Conservation (phyloP, 1,139 yeast genomes). For the Suhomyces panamericanus region DNA sequence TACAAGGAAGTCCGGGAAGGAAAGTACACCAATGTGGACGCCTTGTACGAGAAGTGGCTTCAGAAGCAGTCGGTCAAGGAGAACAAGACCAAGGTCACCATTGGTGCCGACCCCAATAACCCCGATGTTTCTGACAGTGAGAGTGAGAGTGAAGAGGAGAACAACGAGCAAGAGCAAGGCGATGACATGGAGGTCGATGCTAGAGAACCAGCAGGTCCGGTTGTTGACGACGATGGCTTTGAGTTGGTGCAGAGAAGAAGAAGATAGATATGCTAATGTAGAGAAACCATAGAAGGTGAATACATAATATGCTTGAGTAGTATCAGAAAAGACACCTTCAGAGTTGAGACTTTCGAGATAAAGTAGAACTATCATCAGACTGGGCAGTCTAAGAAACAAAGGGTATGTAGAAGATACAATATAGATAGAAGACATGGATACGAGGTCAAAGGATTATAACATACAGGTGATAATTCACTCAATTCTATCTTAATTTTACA, state of each 20-base stretch:
- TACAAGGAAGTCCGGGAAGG: conserved; percentile 63
- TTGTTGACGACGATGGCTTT: conserved; percentile 92
- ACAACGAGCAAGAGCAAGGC: conserved; percentile 22
- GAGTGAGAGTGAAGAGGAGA: conserved; percentile 48
- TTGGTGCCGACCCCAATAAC: conserved; percentile 59
- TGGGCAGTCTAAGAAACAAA: too few species aligned
- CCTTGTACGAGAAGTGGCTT: conserved; percentile 58
- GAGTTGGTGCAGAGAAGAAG: conserved; percentile 77
- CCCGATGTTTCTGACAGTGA: conserved; percentile 53
- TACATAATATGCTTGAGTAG: too few species aligned
- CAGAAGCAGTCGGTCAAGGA: conserved; percentile 42
- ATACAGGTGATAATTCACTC: too few species aligned
- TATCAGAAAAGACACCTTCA: too few species aligned
- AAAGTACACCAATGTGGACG: conserved; percentile 57
- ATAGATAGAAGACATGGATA: too few species aligned
- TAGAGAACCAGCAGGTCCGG: conserved; percentile 51
- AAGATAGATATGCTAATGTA: conserved; percentile 24
- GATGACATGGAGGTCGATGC: conserved; percentile 38
- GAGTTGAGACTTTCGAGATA: too few species aligned
- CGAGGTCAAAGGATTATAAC: too few species aligned
- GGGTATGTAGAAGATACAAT: too few species aligned
- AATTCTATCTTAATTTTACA: too few species aligned
- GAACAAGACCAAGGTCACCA: conserved; percentile 29
- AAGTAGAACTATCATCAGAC: too few species aligned
- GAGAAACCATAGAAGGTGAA: too few species aligned